Evolutionary conservation across 2,329 filamentous ascomycete species (phyloP).

Genomic region (Colletotrichum musicola): DNA sequence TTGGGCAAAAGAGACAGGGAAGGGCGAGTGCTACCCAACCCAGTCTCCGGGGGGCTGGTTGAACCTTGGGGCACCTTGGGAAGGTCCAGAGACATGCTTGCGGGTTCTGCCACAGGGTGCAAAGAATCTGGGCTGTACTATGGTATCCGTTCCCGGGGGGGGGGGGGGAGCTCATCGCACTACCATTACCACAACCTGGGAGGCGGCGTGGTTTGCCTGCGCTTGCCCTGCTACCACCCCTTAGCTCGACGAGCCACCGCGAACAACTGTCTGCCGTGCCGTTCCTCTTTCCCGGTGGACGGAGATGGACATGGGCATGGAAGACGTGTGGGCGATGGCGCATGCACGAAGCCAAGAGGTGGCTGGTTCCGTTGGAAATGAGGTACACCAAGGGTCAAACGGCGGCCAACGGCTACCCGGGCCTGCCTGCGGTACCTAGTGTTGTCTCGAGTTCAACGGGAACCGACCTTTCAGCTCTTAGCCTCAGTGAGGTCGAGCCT

Average conservation of each 20-base stretch:
- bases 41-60: constrained; percentile 33
- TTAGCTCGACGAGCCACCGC: constrained; percentile 3
- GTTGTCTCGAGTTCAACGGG: constrained; percentile 37
- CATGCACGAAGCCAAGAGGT: constrained; percentile 36
- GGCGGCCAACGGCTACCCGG: constrained; percentile 39
- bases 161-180: no score
- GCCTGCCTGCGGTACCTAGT: constrained; percentile 30
- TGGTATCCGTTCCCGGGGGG: no score
- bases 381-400: constrained; percentile 37
- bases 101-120: constrained; percentile 23
- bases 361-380: constrained; percentile 39
- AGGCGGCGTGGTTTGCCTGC: constrained; percentile 4
- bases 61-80: constrained; percentile 25
- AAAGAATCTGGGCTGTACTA: neutral
- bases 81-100: constrained; percentile 22
- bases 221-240: neutral
- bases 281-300: constrained; percentile 18
- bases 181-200: no score
- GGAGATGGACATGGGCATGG: constrained; percentile 5
- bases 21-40: constrained; percentile 37
- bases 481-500: constrained; percentile 30
- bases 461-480: constrained; percentile 38
- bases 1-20: constrained; percentile 25
- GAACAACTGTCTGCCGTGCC: neutral
- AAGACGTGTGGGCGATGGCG: constrained; percentile 22